Evolutionary conservation across 2,329 filamentous ascomycete species (phyloP).

Genomic region (Fusarium armeniacum): DNA sequence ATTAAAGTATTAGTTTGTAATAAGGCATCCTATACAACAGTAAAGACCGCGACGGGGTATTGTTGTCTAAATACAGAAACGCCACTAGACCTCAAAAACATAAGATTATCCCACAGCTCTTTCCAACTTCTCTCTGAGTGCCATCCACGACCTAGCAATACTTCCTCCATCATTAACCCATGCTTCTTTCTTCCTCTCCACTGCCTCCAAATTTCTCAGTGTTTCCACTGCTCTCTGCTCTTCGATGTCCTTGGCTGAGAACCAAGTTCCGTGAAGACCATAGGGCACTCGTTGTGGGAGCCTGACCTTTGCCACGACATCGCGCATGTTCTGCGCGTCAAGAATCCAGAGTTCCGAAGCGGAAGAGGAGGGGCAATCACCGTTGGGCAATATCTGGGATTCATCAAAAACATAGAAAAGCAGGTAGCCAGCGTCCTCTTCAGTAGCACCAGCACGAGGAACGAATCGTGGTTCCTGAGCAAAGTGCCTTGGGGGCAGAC

Average conservation of each 20-base stretch:
- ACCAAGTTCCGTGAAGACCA: slow-evolving; percentile 75
- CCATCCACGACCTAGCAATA: neutral
- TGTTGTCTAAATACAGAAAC: neutral
- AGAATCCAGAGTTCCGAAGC: slow-evolving; percentile 77
- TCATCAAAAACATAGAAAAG: slow-evolving; percentile 80
- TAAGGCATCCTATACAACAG: neutral
- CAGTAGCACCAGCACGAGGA: slow-evolving; percentile 55
- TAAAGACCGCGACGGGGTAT: slow-evolving; percentile 9
- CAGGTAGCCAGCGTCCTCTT: slow-evolving; percentile 76
- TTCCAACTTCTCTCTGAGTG: slow-evolving; percentile 8
- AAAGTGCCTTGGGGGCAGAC: slow-evolving; percentile 71
- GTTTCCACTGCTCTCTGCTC: slow-evolving; percentile 58
- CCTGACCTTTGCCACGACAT: slow-evolving; percentile 69
- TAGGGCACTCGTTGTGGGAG: slow-evolving; percentile 78
- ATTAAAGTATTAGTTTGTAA: neutral
- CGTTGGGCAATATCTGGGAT: slow-evolving; percentile 68
- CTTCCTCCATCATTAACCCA: neutral
- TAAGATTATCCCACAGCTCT: slow-evolving; percentile 3
- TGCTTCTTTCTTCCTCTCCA: slow-evolving; percentile 6
- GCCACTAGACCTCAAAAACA: fast-evolving
- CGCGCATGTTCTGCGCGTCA: slow-evolving; percentile 72
- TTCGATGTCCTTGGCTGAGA: slow-evolving; percentile 65
- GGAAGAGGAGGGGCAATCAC: slow-evolving; percentile 60
- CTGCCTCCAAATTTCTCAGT: slow-evolving; percentile 8
- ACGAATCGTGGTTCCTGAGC: slow-evolving; percentile 79